Conservation (phyloP, 108 stramenopile genomes). For the Heterococcus sp. region DNA sequence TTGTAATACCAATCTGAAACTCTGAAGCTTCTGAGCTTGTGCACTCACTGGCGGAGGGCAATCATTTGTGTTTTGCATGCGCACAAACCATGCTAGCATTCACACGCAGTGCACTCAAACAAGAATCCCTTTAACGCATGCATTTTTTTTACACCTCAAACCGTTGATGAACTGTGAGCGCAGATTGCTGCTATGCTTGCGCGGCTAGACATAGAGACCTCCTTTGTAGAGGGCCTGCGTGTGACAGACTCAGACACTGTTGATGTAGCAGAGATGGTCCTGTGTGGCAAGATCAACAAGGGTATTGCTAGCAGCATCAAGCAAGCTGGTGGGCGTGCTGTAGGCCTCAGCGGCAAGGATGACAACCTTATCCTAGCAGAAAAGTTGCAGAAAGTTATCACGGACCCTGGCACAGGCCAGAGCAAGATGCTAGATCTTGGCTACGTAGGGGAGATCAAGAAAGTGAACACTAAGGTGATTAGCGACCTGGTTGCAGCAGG, state of each 20-base stretch:
- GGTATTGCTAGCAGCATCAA: conserved; percentile 74
- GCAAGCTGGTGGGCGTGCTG: conserved; percentile 71
- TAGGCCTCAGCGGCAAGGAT: conserved; percentile 85
- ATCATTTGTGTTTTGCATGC: no score
- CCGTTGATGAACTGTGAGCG: no score
- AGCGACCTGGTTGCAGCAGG: conserved; percentile 69
- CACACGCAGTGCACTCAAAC: no score
- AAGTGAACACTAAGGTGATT: conserved; percentile 56
- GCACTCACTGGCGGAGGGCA: no score
- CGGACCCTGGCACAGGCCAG: conserved; percentile 18
- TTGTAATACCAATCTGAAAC: neutral
- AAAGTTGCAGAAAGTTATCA: conserved; percentile 65
- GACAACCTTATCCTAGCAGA: conserved; percentile 52
- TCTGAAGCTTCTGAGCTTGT: neutral
- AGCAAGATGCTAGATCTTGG: conserved; percentile 34
- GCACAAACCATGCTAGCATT: no score
- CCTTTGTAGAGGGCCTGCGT: conserved; percentile 35
- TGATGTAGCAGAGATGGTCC: conserved; percentile 92
- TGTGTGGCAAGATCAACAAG: conserved; percentile 91
- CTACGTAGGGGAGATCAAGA: conserved; percentile 22
- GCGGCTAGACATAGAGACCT: conserved; percentile 18
- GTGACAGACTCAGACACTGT: conserved; percentile 62
- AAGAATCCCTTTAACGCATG: no score
- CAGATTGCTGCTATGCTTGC: conserved; percentile 38
- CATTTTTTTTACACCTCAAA: no score